Evolutionary conservation across 257 asterid species (phyloP), one percentile per base, ranked within the genome.

Genomic region (Solanum neorickii): DNA sequence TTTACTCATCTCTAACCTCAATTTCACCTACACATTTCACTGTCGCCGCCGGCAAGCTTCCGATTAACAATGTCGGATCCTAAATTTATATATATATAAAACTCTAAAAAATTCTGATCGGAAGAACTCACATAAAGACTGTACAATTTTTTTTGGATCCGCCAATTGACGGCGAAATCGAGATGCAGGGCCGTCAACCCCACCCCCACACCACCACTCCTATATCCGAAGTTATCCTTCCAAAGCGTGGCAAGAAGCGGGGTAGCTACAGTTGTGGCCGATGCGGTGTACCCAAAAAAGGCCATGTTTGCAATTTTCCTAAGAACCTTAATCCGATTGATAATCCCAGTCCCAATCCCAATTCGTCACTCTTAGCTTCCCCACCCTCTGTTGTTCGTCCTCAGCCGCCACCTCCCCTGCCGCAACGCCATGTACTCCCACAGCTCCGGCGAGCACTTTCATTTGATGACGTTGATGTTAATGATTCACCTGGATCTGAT

Each of bases 231-330:
- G 91, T 91, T 35, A 52, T 88, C 68, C 90, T 87, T 11, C 86
- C 89, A 20, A 92, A 93, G 87, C 91, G 92, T 75, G 96, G 87
- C 89, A 94, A 93, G 83, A 95, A 88, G 88, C 91, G 99, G 12
- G 99, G 99, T 11, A 92, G 59, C 91, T 97, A 97, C 92, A 96
- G 88, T 92, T 97, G 99, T 44, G 98, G 99, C 76, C 95, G 99
- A 2, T 97, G 99, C 86, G 99, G 99, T 13, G 83, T 87, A 12
- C 99, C 99, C 1, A 97, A 97, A 86, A 95, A 92, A 89, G 99
- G 99, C 35, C 99, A 97, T 31, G 72, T 52, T 12, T 97, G 99
- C 83, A 88, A 86, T 14, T 23, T 91, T 7, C 56, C 93, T 5
- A 46, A 86, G 15, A 46, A 42, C 14, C 87, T 25, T 16, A 91